Evolutionary conservation across 2,329 filamentous ascomycete genomes (phyloP).

Genomic region (Colletotrichum incanum): DNA sequence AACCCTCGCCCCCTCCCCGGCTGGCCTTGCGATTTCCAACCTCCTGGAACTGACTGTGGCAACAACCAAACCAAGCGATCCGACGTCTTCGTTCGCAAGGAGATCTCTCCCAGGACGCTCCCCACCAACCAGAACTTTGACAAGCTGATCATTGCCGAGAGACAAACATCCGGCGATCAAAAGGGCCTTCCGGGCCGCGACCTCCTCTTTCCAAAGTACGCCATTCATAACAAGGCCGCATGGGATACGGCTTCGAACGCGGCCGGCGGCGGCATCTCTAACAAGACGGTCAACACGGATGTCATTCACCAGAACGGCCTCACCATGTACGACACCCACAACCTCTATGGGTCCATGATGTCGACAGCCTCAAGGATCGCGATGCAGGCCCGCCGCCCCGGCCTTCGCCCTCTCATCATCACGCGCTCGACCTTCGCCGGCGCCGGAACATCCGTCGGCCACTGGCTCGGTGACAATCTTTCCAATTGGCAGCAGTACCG

Average conservation of each 20-base stretch:
- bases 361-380: constrained; percentile 74
- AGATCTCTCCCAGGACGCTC: constrained; percentile 6
- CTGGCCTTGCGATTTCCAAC: constrained; percentile 64
- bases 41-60: constrained; percentile 34
- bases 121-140: constrained; percentile 24
- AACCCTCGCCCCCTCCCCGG: constrained; percentile 78
- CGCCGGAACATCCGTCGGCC: constrained; percentile 74
- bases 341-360: constrained; percentile 84
- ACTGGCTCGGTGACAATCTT: constrained; percentile 75
- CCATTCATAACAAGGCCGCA: constrained; percentile 75
- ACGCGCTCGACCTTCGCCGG: constrained; percentile 84
- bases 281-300: constrained; percentile 77
- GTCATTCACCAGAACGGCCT: constrained; percentile 78
- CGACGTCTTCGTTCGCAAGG: constrained; percentile 12
- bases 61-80: constrained; percentile 36
- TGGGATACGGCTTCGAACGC: constrained; percentile 50
- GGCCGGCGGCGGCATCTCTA: constrained; percentile 62
- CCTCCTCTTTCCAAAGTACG: constrained; percentile 75
- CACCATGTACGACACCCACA: constrained; percentile 82
- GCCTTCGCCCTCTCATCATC: constrained; percentile 78
- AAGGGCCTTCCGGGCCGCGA: constrained; percentile 75
- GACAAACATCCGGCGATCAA: constrained; percentile 55
- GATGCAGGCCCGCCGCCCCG: constrained; percentile 77
- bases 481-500: constrained; percentile 71
- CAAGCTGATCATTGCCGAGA: constrained; percentile 41